These are phyloP conservation scores for Linnemannia schmuckeri DNA, from an alignment of 192 early-diverging fungal genomes.

Conservation along the genomic window DNA sequence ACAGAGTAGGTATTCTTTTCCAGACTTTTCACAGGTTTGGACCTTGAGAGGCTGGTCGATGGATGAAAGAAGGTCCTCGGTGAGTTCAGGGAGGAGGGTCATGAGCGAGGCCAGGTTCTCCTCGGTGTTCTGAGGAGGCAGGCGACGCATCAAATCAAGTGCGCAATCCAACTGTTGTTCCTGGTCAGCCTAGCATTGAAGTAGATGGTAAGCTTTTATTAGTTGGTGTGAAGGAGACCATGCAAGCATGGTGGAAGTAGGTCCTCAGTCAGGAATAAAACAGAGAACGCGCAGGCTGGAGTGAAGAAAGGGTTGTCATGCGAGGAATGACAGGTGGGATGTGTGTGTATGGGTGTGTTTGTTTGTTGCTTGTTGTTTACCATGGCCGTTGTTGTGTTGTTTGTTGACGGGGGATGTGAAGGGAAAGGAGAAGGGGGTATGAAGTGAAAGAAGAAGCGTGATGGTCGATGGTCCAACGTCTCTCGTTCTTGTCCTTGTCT, in stretches of 20 bases:
- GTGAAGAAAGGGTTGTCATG: too few relatives aligned
- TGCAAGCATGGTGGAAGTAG: too few relatives aligned
- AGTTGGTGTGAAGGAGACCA: too few relatives aligned
- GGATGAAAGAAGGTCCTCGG: slow-evolving; percentile 91
- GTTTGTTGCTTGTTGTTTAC: not conserved
- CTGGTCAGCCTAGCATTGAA: not conserved
- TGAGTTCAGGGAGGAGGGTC: slow-evolving; percentile 84
- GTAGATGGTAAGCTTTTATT: not conserved
- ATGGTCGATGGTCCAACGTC: not conserved
- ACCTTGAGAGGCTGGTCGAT: slow-evolving; percentile 95
- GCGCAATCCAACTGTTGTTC: slow-evolving; percentile 84
- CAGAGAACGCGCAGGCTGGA: too few relatives aligned
- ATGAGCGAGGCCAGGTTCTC: slow-evolving; percentile 89
- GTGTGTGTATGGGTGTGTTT: not conserved
- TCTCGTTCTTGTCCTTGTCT: not conserved
- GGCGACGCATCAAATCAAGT: slow-evolving; percentile 96
- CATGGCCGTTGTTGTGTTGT: not conserved
- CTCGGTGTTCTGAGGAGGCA: slow-evolving; percentile 93
- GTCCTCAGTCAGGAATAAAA: too few relatives aligned
- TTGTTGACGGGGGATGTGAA: not conserved
- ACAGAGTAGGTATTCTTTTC: slow-evolving; percentile 89
- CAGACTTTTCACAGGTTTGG: slow-evolving; percentile 74
- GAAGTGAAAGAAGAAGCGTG: too few relatives aligned
- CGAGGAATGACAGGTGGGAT: not conserved
- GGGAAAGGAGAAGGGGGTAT: not conserved